Percentiles rank a stretch among this genome's conserved stretches.
Conservation (phyloP, 148 eudicot genomes). For the Tetragonia tetragonoides region DNA sequence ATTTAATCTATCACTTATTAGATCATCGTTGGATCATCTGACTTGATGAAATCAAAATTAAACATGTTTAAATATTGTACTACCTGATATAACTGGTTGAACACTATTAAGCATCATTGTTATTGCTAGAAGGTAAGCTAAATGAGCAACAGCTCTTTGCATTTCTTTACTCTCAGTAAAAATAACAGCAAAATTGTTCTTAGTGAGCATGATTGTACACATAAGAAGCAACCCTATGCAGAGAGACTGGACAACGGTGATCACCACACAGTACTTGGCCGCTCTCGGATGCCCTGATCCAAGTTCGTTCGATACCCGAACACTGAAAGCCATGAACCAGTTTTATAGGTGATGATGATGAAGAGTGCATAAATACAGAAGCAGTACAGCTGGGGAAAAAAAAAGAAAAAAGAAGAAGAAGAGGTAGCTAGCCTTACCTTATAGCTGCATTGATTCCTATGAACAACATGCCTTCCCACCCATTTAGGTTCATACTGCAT, state of each 20-base stretch:
- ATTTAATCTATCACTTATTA: background rate
- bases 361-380: background rate
- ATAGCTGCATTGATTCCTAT: slow-evolving; percentile 92
- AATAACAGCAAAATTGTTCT: slow-evolving; percentile 61
- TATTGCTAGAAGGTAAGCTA: slow-evolving; percentile 73
- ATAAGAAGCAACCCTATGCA: slow-evolving; percentile 56
- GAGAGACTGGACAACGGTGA: slow-evolving; percentile 62
- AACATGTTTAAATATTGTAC: background rate
- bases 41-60: background rate
- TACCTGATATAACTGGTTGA: slow-evolving; percentile 94
- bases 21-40: background rate
- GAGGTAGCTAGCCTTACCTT: slow-evolving; percentile 37
- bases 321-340: slow-evolving; percentile 33
- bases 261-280: slow-evolving; percentile 68
- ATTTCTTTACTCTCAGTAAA: slow-evolving; percentile 68
- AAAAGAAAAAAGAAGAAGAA: background rate
- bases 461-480: slow-evolving; percentile 99
- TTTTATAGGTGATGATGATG: background rate
- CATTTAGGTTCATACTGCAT: slow-evolving; percentile 91
- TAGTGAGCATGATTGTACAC: slow-evolving; percentile 48
- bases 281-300: slow-evolving; percentile 91
- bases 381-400: background rate
- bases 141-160: slow-evolving; percentile 72
- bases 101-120: slow-evolving; percentile 90
- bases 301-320: slow-evolving; percentile 85